These are phyloP conservation scores for Talaromyces liani DNA, from an alignment of 495 filamentous ascomycete genomes.

Conservation along the genomic window DNA sequence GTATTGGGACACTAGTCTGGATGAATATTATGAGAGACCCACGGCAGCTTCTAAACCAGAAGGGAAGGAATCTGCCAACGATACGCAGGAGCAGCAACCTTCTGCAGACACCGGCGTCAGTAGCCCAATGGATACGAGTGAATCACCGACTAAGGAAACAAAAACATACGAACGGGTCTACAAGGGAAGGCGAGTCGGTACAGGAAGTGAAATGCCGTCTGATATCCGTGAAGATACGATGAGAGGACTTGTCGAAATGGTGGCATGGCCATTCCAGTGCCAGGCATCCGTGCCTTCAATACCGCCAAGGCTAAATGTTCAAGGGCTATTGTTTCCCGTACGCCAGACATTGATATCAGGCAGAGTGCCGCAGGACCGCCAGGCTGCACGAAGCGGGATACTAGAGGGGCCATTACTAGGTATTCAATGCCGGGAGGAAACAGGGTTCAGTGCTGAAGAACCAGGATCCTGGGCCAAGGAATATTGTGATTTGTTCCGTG, in stretches of 20 bases:
- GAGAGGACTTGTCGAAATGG: constrained; percentile 66
- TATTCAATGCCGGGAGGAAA: constrained; percentile 52
- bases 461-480: constrained; percentile 46
- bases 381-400: constrained; percentile 61
- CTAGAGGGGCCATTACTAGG: constrained; percentile 66
- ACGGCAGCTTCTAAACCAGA: constrained; percentile 13
- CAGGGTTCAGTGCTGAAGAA: constrained; percentile 38
- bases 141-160: constrained; percentile 4
- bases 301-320: constrained; percentile 55
- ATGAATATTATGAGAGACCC: constrained; percentile 43
- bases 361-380: constrained; percentile 58
- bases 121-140: constrained; percentile 1
- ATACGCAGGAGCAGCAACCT: not conserved
- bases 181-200: constrained; percentile 49
- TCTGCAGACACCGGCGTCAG: not conserved
- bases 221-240: constrained; percentile 65
- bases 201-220: constrained; percentile 67
- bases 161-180: constrained; percentile 24
- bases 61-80: not conserved
- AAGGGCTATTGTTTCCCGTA: constrained; percentile 43
- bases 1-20: constrained; percentile 57
- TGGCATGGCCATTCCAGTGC: constrained; percentile 73
- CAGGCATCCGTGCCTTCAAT: constrained; percentile 55
- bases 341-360: constrained; percentile 52
- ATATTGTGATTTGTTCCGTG: constrained; percentile 61